phyloP scores from a whole-genome alignment of 805 yeast species.

The Zygosaccharomyces rouxii region DNA sequence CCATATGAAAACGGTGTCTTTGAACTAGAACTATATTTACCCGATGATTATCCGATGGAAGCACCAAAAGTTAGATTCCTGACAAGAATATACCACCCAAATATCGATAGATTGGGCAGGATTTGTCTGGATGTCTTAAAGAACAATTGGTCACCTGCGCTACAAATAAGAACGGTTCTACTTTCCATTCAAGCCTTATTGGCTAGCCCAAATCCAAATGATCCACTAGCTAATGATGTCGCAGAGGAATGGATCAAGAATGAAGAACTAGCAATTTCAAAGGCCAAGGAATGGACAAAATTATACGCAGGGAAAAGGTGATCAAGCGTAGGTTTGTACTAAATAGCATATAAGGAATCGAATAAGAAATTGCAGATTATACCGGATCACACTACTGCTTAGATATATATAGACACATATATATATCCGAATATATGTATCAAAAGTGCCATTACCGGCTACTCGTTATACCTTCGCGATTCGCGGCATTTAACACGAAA shows the following conservation, averaged over 20 bases:
- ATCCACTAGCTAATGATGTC: conserved; percentile 95
- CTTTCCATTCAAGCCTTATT: conserved; percentile 88
- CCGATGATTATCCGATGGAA: conserved; percentile 97
- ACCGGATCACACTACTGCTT: not conserved
- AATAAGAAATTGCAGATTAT: not conserved
- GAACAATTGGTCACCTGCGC: conserved; percentile 96
- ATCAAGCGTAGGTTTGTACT: not conserved
- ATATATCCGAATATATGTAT: not conserved
- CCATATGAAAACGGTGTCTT: conserved; percentile 88
- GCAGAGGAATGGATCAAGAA: conserved; percentile 94
- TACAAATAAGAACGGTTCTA: conserved; percentile 88
- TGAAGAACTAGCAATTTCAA: conserved; percentile 71
- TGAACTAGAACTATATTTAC: conserved; percentile 78
- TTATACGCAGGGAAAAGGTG: conserved; percentile 30
- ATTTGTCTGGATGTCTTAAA: conserved; percentile 94
- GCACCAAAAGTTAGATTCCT: conserved; percentile 94
- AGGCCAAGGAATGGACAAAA: conserved; percentile 54
- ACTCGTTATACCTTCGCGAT: not conserved
- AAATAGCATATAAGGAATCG: not conserved
- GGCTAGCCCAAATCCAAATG: conserved; percentile 97
- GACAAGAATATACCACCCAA: conserved; percentile 94
- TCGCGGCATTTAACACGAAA: conserved; percentile 8
- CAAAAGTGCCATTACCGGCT: not conserved
- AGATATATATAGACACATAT: not conserved
- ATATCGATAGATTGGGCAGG: conserved; percentile 91